phyloP scores from a whole-genome alignment of 2,329 filamentous ascomycete genomes.

The Hymenoscyphus repandus region DNA sequence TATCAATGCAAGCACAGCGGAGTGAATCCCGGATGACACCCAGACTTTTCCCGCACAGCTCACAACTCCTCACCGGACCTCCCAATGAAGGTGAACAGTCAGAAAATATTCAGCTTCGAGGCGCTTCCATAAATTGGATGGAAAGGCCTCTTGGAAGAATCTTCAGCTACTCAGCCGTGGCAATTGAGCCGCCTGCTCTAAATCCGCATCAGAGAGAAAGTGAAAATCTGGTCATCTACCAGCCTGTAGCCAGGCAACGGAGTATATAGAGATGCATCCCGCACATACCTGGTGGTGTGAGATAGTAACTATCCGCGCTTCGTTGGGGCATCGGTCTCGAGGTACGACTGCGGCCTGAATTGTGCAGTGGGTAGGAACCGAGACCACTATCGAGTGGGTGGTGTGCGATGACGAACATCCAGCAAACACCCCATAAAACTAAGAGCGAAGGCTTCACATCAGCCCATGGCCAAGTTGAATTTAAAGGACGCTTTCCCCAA shows the following conservation, averaged over 20 bases:
- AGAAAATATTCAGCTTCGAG: constrained; percentile 1
- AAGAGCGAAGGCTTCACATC: constrained; percentile 23
- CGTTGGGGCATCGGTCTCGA: background rate
- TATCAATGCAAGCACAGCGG: background rate
- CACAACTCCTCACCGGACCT: background rate
- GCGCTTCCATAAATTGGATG: background rate
- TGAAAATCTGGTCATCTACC: background rate
- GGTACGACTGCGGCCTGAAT: background rate
- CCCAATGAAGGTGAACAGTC: background rate
- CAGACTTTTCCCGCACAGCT: background rate
- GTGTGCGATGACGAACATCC: constrained; percentile 23
- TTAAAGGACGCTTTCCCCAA: constrained; percentile 18
- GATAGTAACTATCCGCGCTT: constrained; percentile 1
- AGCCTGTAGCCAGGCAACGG: background rate
- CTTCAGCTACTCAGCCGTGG: background rate
- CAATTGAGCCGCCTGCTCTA: background rate
- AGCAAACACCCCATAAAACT: constrained; percentile 25
- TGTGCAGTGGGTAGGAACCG: background rate
- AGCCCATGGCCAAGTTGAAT: constrained; percentile 26
- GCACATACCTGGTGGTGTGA: constrained; percentile 5
- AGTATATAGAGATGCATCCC: background rate
- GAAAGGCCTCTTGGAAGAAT: background rate
- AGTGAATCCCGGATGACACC: background rate
- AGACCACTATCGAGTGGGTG: constrained; percentile 4
- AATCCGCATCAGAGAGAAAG: background rate